Conservation (phyloP, 768 basidiomycete species). For the Cystobasidiopsis lactophilus region DNA sequence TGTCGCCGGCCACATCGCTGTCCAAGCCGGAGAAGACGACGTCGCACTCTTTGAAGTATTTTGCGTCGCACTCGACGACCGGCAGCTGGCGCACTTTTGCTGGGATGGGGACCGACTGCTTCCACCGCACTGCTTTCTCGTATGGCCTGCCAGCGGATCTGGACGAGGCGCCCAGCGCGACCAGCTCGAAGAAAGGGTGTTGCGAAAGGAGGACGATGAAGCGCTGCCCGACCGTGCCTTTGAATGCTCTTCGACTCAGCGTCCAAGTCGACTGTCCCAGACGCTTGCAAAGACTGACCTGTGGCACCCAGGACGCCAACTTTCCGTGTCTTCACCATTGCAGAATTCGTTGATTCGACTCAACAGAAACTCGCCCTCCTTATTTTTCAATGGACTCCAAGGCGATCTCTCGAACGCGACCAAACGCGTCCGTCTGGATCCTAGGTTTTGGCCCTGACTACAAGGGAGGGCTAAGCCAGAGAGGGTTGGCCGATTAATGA, state of each 20-base stretch:
- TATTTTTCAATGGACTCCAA: neutral
- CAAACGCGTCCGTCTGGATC: too few species aligned
- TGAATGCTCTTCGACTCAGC: neutral
- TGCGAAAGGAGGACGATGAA: slow-evolving; percentile 68
- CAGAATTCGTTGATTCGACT: neutral
- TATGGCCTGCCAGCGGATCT: slow-evolving; percentile 73
- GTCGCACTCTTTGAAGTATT: slow-evolving; percentile 54
- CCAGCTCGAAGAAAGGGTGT: slow-evolving; percentile 78
- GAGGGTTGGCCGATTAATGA: too few species aligned
- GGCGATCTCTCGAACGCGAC: too few species aligned
- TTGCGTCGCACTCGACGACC: slow-evolving; percentile 54
- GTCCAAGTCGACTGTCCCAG: neutral
- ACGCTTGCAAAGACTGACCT: neutral
- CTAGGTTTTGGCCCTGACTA: too few species aligned
- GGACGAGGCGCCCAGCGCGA: slow-evolving; percentile 68
- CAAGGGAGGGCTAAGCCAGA: too few species aligned
- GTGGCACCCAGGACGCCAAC: slow-evolving; percentile 1
- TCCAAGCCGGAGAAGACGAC: slow-evolving; percentile 93
- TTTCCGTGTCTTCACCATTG: neutral
- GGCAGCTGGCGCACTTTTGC: slow-evolving; percentile 37
- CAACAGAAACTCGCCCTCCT: neutral
- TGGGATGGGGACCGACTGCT: slow-evolving; percentile 61
- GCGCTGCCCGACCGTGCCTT: slow-evolving; percentile 74
- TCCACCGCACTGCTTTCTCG: slow-evolving; percentile 51
- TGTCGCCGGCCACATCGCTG: slow-evolving; percentile 79